Conservation (phyloP, 1,284 basidiomycete species). For the Cutaneotrichosporon sp. region DNA sequence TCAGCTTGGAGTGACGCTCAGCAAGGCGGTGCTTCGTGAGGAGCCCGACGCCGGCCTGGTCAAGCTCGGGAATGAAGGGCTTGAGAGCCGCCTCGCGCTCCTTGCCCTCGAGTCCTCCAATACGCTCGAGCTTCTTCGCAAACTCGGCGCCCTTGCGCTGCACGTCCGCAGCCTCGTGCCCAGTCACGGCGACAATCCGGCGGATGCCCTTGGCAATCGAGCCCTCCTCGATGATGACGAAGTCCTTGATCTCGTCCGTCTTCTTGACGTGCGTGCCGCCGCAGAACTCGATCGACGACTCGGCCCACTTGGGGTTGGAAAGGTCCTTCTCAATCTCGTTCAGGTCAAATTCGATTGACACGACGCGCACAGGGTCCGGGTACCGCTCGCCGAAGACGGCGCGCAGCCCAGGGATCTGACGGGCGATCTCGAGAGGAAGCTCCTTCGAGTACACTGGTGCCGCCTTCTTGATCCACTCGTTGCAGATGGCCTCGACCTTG, state of each 20-base stretch:
- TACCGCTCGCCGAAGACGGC: constrained; percentile 98
- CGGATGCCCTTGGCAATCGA: constrained; percentile 98
- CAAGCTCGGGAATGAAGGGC: constrained; percentile 80
- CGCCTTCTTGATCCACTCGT: constrained; percentile 87
- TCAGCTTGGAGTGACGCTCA: constrained; percentile 68
- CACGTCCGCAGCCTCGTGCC: constrained; percentile 84
- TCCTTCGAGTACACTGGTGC: constrained; percentile 88
- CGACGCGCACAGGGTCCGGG: constrained; percentile 95
- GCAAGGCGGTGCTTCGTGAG: constrained; percentile 77
- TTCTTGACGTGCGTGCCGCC: constrained; percentile 97
- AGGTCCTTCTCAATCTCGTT: constrained; percentile 83
- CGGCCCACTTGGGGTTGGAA: constrained; percentile 83
- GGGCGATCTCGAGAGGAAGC: constrained; percentile 73
- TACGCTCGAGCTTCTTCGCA: constrained; percentile 63
- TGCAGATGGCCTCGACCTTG: constrained; percentile 79
- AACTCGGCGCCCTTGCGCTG: constrained; percentile 69
- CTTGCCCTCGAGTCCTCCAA: constrained; percentile 68
- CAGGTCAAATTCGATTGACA: constrained; percentile 81
- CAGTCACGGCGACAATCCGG: constrained; percentile 90
- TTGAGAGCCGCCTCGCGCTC: constrained; percentile 85
- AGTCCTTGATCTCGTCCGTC: constrained; percentile 94
- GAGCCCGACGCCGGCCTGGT: constrained; percentile 82
- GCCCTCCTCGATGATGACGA: constrained; percentile 91
- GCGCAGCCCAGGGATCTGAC: constrained; percentile 85
- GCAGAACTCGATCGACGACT: constrained; percentile 93